These are phyloP conservation scores for Fusarium piperis DNA, from an alignment of 2,329 filamentous ascomycete genomes.

Conservation along the genomic window DNA sequence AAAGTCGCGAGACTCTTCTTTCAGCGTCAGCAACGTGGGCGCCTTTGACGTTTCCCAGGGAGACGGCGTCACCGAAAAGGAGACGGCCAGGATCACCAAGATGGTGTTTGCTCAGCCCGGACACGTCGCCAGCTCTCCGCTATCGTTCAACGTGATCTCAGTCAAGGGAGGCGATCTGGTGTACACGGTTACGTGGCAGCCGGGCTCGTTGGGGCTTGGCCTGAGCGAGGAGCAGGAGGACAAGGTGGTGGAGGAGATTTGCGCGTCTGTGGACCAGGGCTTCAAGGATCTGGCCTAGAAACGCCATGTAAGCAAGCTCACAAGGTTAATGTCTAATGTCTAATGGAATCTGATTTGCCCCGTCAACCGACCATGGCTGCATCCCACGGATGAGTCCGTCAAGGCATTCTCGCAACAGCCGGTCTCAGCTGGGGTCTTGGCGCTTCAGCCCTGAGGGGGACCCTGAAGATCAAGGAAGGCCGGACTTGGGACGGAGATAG, in stretches of 20 bases:
- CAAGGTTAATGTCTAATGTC: background rate
- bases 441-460: background rate
- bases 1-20: conserved; percentile 32
- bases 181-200: conserved; percentile 40
- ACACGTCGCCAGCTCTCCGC: conserved; percentile 25
- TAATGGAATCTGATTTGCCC: background rate
- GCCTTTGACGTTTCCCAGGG: conserved; percentile 13
- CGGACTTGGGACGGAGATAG: conserved; percentile 14
- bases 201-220: conserved; percentile 33
- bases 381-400: background rate
- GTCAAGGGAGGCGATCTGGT: conserved; percentile 32
- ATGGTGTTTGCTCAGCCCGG: conserved; percentile 40
- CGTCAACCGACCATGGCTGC: background rate
- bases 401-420: background rate
- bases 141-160: conserved; percentile 34
- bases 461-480: conserved; percentile 12
- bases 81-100: conserved; percentile 14
- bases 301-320: background rate
- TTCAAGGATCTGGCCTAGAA: conserved; percentile 23
- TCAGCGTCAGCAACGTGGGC: conserved; percentile 39
- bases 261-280: conserved; percentile 14
- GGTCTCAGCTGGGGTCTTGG: background rate
- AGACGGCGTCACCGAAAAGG: background rate
- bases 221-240: conserved; percentile 26
- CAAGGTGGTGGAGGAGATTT: conserved; percentile 30